Evolutionary conservation across 495 filamentous ascomycete genomes (phyloP), one percentile per base, ranked within the genome.

Genomic region (Parachaetomium inaequale): DNA sequence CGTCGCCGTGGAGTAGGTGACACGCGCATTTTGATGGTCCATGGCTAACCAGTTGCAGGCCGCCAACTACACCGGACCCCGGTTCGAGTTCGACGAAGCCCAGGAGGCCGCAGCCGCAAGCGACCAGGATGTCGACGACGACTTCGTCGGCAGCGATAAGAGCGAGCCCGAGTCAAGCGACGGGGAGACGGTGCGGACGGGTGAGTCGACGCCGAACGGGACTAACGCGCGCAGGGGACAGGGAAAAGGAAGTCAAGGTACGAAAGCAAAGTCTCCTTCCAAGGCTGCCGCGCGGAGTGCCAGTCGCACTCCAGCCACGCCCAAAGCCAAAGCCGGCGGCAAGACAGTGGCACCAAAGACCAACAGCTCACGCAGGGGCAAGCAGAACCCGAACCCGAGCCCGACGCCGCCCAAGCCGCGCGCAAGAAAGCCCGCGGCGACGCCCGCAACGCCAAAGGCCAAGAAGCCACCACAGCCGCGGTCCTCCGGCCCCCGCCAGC

Each of bases 1-100:
- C 82, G 92, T 45, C 79, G 81, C 17, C 74, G 83, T 47, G 71
- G 74, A 60, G 84, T 86, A 72, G 70, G 76, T 76, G n/a, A 2
- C 4, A 2, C 46, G 2, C 12, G 6, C 25, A 15, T 51, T 38
- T 19, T 0, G 23, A 38, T n/a, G 28, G 28, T 32, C 11, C 12
- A 26, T 19, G n/a, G 23, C 59, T 76, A 73, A 56, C 70, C 65
- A 21, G 21, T n/a, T n/a, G 1, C 50, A 72, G 71, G 43, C 59
- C 7, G 62, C 71, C 26, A 68, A 66, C 45, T 72, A 73, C 52
- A 55, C 62, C 3, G 56, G 54, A 5, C 66, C 58, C 14, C 60
- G 64, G 12, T 65, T 70, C 36, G 69, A 72, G 26, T 70, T 72
- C n/a, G 64, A 77, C 19, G 66, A 64, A 19, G 25, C 40, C 8